A percentile compares a stretch with the other conserved stretches of the same genome.
These are phyloP conservation scores for Cyanodermella asteris DNA, from an alignment of 2,329 filamentous ascomycete genomes.

Conservation along the genomic window DNA sequence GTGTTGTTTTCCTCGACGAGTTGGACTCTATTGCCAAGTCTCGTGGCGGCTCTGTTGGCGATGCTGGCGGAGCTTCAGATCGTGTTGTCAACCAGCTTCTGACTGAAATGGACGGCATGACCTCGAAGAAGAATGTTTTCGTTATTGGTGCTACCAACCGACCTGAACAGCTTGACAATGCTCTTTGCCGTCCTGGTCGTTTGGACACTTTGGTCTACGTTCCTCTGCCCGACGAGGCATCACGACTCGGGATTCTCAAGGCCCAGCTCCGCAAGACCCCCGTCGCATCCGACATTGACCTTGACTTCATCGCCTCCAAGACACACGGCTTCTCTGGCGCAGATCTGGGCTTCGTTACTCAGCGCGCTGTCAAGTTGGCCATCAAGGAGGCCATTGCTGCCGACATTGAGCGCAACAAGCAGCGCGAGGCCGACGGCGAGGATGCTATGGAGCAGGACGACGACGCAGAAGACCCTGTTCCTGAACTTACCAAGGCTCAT, in stretches of 20 bases:
- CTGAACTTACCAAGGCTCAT: constrained; percentile 84
- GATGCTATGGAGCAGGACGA: constrained; percentile 57
- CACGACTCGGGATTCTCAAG: constrained; percentile 73
- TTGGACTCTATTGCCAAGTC: constrained; percentile 98
- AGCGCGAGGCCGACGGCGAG: constrained; percentile 65
- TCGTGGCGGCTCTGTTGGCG: constrained; percentile 85
- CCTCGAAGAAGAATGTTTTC: constrained; percentile 99
- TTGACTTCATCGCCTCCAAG: constrained; percentile 82
- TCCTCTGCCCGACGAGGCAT: constrained; percentile 77
- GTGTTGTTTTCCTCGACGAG: constrained; percentile 96
- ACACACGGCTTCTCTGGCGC: constrained; percentile 99
- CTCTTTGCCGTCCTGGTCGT: constrained; percentile 93
- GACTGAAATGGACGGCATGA: constrained; percentile 99
- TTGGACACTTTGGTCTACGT: constrained; percentile 97
- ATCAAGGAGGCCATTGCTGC: constrained; percentile 88
- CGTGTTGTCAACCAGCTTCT: constrained; percentile 99
- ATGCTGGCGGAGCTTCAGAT: constrained; percentile 94
- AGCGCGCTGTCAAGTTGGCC: constrained; percentile 95
- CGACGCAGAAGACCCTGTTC: constrained; percentile 70
- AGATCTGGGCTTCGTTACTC: constrained; percentile 95
- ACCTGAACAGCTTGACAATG: constrained; percentile 95
- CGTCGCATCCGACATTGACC: constrained; percentile 65
- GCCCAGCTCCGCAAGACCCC: constrained; percentile 98
- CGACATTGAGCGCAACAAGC: constrained; percentile 80
- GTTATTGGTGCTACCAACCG: constrained; percentile 97